Evolutionary conservation across 192 early-diverging fungal genomes (phyloP), one percentile per base, ranked within the genome.

Genomic region (Coemansia asiatica): DNA sequence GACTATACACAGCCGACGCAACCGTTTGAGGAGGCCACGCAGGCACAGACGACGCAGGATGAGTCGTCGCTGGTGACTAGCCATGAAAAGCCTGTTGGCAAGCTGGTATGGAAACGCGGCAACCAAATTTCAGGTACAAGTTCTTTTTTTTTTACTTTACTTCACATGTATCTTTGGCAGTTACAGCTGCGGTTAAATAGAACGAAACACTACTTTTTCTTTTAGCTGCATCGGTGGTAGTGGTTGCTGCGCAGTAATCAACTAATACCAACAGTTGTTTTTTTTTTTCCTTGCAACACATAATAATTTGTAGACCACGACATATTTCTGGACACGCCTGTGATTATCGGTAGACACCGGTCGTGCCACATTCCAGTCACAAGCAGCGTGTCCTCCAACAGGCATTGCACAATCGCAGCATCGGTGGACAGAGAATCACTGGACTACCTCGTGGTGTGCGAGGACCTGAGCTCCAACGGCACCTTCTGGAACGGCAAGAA

Each of bases 381-480:
- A 2, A 78, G 79, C 69, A 67, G 58, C 35, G 72, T 79, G 21
- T 81, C 73, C n/a, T 84, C 83, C 35, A 84, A 82, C 74, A 66
- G 58, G n/a, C 83, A 84, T 66, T 84, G 83, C 73, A 65, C 61
- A 8, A 70, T 84, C 31, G 53, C 56, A 6, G 83, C 65, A 8
- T 58, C 70, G 16, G n/a, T 71, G n/a, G 72, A 77, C 61, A 60
- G 60, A 18, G 83, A 71, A 25, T 60, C 73, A 8, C 27, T 49
- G 12, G 79, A 72, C 27, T 63, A 72, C 53, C 47, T 74, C 44
- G 57, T 79, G 4, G 47, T 69, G 10, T 84, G 83, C 70, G 71
- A 86, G 68, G 87, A 88, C 61, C 55, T 79, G 61, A 88, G 87
- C 60, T 78, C 83, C 51, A 86, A 88, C 66, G 87, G 87, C 58